Percentiles rank a stretch among this genome's conserved stretches.
phyloP scores from a whole-genome alignment of 352 stramenopile species.

The Phytophthora hybrid region DNA sequence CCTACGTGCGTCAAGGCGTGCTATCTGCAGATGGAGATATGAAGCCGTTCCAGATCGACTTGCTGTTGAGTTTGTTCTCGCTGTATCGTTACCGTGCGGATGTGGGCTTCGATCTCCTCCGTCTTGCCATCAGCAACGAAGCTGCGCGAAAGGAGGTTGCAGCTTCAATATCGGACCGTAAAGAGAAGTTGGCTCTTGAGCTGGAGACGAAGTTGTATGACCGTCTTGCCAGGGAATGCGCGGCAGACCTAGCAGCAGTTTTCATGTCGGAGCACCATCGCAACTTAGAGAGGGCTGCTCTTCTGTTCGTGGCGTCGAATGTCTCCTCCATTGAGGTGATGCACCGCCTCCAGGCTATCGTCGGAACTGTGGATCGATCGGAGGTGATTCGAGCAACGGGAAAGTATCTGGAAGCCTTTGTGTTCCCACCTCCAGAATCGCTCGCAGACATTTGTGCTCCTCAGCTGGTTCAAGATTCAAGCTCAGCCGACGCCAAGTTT shows the following conservation, averaged over 20 bases:
- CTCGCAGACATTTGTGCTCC: constrained; percentile 30
- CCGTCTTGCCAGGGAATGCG: constrained; percentile 71
- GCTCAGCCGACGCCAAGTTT: constrained; percentile 42
- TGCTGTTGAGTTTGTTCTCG: constrained; percentile 85
- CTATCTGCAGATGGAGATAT: constrained; percentile 36
- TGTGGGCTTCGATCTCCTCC: constrained; percentile 64
- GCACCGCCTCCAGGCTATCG: constrained; percentile 58
- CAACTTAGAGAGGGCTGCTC: constrained; percentile 67
- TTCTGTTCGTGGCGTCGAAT: constrained; percentile 81
- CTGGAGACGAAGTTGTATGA: constrained; percentile 85
- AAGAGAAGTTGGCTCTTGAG: constrained; percentile 64
- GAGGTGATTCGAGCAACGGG: constrained; percentile 67
- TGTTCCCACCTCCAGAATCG: constrained; percentile 62
- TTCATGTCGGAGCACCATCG: constrained; percentile 65
- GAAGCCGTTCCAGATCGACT: constrained; percentile 68
- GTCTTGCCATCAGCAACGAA: constrained; percentile 38
- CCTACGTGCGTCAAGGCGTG: constrained; percentile 59
- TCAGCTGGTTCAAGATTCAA: constrained; percentile 20
- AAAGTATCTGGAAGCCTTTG: constrained; percentile 81
- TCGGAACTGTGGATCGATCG: constrained; percentile 48
- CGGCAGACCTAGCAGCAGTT: constrained; percentile 62
- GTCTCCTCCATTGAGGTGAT: constrained; percentile 66
- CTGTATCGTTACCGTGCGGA: constrained; percentile 89
- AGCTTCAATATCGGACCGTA: constrained; percentile 38
- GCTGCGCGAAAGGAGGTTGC: constrained; percentile 18